These are phyloP conservation scores for Pythium folliculosum DNA, from an alignment of 352 stramenopile species.

Conservation along the genomic window DNA sequence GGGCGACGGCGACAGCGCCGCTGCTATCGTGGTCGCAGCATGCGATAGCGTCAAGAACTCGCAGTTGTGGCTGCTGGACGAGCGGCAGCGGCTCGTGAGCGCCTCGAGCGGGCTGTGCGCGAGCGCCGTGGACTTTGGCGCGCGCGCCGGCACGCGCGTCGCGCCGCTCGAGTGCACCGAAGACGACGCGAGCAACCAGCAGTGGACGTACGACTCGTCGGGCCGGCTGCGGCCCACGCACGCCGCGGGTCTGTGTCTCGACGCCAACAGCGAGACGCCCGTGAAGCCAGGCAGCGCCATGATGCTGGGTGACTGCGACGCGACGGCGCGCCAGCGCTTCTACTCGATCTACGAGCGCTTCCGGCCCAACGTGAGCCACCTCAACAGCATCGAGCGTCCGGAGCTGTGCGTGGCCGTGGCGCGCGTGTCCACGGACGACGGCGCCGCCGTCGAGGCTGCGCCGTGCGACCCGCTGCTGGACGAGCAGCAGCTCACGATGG, in stretches of 20 bases:
- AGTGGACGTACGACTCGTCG: slow-evolving; percentile 22
- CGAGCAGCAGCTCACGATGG: slow-evolving; percentile 17
- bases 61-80: slow-evolving; percentile 12
- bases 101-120: slow-evolving; percentile 9
- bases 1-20: background rate
- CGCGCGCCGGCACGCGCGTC: background rate
- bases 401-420: slow-evolving; percentile 5
- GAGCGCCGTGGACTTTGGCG: background rate
- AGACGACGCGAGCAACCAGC: slow-evolving; percentile 22
- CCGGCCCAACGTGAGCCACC: slow-evolving; percentile 19
- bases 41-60: slow-evolving; percentile 2
- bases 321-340: slow-evolving; percentile 5
- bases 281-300: background rate
- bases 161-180: slow-evolving; percentile 16
- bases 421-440: background rate
- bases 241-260: slow-evolving; percentile 15
- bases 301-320: background rate
- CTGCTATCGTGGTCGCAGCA: background rate
- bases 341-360: slow-evolving; percentile 20
- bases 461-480: slow-evolving; percentile 7
- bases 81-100: slow-evolving; percentile 11
- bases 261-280: background rate
- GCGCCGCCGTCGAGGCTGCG: background rate
- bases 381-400: slow-evolving; percentile 15
- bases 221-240: slow-evolving; percentile 15